Evolutionary conservation across 106 monocot genomes (phyloP).

Genomic region (Alisma plantagoaquatica): DNA sequence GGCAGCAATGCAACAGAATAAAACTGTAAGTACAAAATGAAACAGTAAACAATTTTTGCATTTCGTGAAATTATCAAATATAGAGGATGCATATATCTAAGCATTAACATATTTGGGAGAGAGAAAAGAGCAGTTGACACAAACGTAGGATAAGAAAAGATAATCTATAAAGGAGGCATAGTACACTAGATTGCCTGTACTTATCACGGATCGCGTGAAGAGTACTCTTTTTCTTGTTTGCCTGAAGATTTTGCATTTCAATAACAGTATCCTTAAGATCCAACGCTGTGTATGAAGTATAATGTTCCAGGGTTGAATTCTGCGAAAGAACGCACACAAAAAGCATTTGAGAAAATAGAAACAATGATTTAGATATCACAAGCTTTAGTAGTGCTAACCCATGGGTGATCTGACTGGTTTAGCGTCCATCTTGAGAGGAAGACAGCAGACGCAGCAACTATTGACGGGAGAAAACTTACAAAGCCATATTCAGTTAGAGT

Average conservation of each 20-base stretch:
- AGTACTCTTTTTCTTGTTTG: constrained; percentile 37
- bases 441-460: constrained; percentile 66
- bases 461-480: constrained; percentile 70
- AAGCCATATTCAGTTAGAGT: constrained; percentile 77
- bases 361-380: too few relatives aligned
- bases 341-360: too few relatives aligned
- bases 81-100: too few relatives aligned
- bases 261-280: constrained; percentile 38
- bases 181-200: constrained; percentile 74
- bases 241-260: constrained; percentile 58
- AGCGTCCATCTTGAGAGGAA: constrained; percentile 87
- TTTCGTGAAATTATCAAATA: too few relatives aligned
- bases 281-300: constrained; percentile 50
- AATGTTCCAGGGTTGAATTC: constrained; percentile 70
- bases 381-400: too few relatives aligned
- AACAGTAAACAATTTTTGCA: too few relatives aligned
- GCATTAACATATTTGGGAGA: too few relatives aligned
- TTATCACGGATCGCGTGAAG: constrained; percentile 77
- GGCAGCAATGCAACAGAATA: constrained; percentile 22
- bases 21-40: too few relatives aligned
- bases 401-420: constrained; percentile 62
- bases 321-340: constrained; percentile 20
- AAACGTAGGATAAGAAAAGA: neutral
- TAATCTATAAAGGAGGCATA: neutral
- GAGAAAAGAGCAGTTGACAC: too few relatives aligned